Conservation (phyloP, 2,329 filamentous ascomycete species). For the Microdochium nivale region DNA sequence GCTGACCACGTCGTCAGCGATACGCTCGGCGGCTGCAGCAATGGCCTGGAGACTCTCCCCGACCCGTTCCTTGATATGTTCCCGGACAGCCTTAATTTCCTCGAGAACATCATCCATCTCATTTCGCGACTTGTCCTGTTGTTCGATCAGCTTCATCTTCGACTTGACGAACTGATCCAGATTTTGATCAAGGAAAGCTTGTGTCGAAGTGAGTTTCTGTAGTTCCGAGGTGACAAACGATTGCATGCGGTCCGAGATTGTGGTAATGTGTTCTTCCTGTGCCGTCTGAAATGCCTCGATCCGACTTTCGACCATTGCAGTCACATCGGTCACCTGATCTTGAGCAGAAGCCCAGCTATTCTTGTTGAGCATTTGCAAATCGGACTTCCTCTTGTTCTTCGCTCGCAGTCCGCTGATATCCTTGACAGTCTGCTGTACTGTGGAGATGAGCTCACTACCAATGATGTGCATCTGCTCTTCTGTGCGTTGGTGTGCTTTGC, state of each 20-base stretch:
- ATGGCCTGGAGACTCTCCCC: slow-evolving; percentile 78
- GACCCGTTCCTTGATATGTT: slow-evolving; percentile 80
- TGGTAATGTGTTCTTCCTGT: slow-evolving; percentile 62
- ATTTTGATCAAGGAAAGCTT: slow-evolving; percentile 7
- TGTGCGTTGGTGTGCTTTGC: slow-evolving; percentile 78
- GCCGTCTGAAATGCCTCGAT: slow-evolving; percentile 64
- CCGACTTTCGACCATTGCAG: slow-evolving; percentile 65
- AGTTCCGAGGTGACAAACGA: slow-evolving; percentile 70
- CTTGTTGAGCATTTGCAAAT: slow-evolving; percentile 73
- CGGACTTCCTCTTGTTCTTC: slow-evolving; percentile 78
- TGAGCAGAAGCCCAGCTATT: slow-evolving; percentile 72
- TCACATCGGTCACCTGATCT: slow-evolving; percentile 66
- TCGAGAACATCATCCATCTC: slow-evolving; percentile 88
- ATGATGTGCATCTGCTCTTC: slow-evolving; percentile 68
- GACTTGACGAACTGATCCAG: slow-evolving; percentile 12
- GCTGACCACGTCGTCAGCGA: slow-evolving; percentile 79
- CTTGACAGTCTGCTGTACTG: slow-evolving; percentile 65
- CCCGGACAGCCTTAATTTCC: slow-evolving; percentile 82
- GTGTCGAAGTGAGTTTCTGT: slow-evolving; percentile 56
- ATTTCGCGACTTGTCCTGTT: slow-evolving; percentile 62
- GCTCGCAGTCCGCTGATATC: slow-evolving; percentile 78
- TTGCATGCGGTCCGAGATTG: slow-evolving; percentile 64
- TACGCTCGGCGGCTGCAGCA: slow-evolving; percentile 75
- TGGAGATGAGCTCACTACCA: slow-evolving; percentile 68
- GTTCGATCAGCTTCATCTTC: slow-evolving; percentile 52